These are phyloP conservation scores for Didymella segeticola DNA, from an alignment of 2,329 filamentous ascomycete genomes.

Conservation along the genomic window DNA sequence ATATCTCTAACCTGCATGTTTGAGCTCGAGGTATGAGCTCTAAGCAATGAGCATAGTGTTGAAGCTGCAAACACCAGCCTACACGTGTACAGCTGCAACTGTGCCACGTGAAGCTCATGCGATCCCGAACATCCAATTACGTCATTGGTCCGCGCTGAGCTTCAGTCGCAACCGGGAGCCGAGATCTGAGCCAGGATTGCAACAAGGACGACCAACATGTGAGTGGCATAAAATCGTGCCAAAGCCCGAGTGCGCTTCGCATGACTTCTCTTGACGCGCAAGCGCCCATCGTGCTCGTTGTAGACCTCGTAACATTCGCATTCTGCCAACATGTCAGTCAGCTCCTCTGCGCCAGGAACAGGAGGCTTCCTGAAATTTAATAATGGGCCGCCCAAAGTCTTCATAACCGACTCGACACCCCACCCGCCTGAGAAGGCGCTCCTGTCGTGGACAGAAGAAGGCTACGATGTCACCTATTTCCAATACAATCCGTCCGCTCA, in stretches of 20 bases:
- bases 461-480: conserved; percentile 52
- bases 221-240: conserved; percentile 13
- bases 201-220: conserved; percentile 18
- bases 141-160: conserved; percentile 12
- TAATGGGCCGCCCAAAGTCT: conserved; percentile 45
- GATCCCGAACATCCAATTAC: conserved; percentile 13
- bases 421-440: conserved; percentile 49
- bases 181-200: conserved; percentile 22
- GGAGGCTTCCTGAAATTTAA: conserved; percentile 49
- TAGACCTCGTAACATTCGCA: not conserved
- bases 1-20: too few species aligned
- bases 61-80: not conserved
- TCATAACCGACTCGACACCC: conserved; percentile 48
- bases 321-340: conserved; percentile 33
- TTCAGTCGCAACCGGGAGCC: conserved; percentile 18
- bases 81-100: not conserved
- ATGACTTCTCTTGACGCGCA: not conserved
- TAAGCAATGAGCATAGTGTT: not conserved
- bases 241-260: conserved; percentile 5
- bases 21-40: too few species aligned
- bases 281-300: not conserved
- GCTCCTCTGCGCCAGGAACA: conserved; percentile 32
- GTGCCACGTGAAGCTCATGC: conserved; percentile 6
- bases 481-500: conserved; percentile 37
- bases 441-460: conserved; percentile 51